Percentiles rank a stretch among this genome's conserved stretches.
Evolutionary conservation across 2,329 filamentous ascomycete genomes (phyloP).

Genomic region (Hypomyces perniciosus): DNA sequence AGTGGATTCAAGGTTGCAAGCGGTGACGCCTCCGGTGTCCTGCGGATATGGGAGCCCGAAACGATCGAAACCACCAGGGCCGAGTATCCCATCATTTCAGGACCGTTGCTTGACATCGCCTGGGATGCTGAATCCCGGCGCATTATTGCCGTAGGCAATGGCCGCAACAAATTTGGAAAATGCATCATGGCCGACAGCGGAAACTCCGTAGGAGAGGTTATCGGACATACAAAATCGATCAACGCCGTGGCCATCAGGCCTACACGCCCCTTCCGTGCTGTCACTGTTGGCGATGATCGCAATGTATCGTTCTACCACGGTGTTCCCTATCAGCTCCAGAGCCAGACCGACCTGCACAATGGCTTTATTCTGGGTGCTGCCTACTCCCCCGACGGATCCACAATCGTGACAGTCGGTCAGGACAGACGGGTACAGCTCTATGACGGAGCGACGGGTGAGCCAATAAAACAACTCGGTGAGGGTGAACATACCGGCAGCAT

Average conservation of each 20-base stretch:
- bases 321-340: conserved; percentile 91
- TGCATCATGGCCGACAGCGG: conserved; percentile 94
- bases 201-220: conserved; percentile 92
- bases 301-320: conserved; percentile 90
- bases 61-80: conserved; percentile 82
- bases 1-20: conserved; percentile 93
- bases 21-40: conserved; percentile 76
- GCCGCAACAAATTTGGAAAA: conserved; percentile 86
- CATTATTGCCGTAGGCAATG: conserved; percentile 92
- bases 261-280: conserved; percentile 83
- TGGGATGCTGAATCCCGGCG: conserved; percentile 98
- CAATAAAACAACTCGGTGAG: conserved; percentile 69
- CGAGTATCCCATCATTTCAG: conserved; percentile 91
- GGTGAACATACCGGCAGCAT: conserved; percentile 89
- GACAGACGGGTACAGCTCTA: conserved; percentile 91
- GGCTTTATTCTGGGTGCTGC: conserved; percentile 84
- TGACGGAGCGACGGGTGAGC: conserved; percentile 90
- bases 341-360: conserved; percentile 73
- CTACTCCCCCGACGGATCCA: conserved; percentile 82
- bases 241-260: conserved; percentile 87
- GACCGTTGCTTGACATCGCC: conserved; percentile 90
- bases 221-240: conserved; percentile 82
- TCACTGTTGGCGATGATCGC: conserved; percentile 85
- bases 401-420: conserved; percentile 82
- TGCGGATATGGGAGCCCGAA: conserved; percentile 89